Conservation (phyloP, 768 basidiomycete species). For the Termitomyces sp. region DNA sequence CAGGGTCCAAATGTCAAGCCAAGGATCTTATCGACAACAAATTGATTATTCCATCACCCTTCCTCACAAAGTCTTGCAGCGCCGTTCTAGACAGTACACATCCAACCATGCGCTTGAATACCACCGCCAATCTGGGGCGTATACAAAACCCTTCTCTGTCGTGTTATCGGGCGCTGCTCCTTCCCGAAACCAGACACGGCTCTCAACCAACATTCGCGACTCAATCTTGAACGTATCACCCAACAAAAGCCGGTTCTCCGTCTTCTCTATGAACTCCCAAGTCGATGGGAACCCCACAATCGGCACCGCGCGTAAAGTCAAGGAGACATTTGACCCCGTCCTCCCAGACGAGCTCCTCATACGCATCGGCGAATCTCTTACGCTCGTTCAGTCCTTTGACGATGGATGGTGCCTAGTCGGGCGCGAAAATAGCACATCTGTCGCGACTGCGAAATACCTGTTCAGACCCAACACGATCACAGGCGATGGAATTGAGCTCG, state of each 20-base stretch:
- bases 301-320: constrained; percentile 48
- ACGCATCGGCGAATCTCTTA: constrained; percentile 53
- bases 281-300: constrained; percentile 26
- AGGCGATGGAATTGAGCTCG: constrained; percentile 53
- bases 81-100: constrained; percentile 21
- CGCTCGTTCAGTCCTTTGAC: constrained; percentile 63
- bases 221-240: constrained; percentile 22
- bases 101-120: constrained; percentile 41
- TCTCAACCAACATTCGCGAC: constrained; percentile 15
- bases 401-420: constrained; percentile 82
- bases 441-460: constrained; percentile 32
- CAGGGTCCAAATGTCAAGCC: constrained; percentile 2
- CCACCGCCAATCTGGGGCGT: constrained; percentile 37
- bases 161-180: constrained; percentile 25
- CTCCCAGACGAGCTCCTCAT: constrained; percentile 73
- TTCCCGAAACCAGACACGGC: constrained; percentile 5
- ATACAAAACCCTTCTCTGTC: constrained; percentile 42
- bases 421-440: constrained; percentile 37
- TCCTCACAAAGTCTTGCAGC: constrained; percentile 46
- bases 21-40: constrained; percentile 37
- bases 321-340: constrained; percentile 63
- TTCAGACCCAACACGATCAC: constrained; percentile 29
- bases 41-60: constrained; percentile 46
- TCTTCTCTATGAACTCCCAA: constrained; percentile 35
- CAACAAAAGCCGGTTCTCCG: constrained; percentile 33